These are phyloP conservation scores for Spizellomyces sp. DNA, from an alignment of 192 early-diverging fungal genomes.

Conservation along the genomic window DNA sequence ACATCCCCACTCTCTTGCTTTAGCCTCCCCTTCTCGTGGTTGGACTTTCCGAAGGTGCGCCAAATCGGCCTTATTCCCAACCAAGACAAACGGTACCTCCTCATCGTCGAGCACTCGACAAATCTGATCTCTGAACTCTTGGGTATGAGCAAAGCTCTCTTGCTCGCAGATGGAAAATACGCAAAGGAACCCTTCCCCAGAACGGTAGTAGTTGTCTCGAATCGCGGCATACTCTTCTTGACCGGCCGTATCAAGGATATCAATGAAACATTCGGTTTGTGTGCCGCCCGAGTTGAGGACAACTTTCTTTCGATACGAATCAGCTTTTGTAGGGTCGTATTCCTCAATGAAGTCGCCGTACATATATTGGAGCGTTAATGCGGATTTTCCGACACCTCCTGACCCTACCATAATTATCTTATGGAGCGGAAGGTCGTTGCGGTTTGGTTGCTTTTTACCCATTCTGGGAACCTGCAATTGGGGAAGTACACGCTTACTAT, in stretches of 20 bases:
- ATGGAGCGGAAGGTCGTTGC: conserved; percentile 73
- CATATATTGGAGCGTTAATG: conserved; percentile 86
- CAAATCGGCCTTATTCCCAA: conserved; percentile 99
- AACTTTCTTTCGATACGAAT: conserved; percentile 87
- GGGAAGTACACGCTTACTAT: too few species aligned
- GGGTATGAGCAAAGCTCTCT: conserved; percentile 77
- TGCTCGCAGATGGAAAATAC: conserved; percentile 82
- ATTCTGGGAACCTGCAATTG: conserved; percentile 37
- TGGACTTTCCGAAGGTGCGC: conserved; percentile 69
- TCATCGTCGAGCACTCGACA: conserved; percentile 83
- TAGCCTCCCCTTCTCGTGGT: conserved; percentile 71
- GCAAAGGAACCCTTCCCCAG: conserved; percentile 83
- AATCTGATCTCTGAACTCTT: conserved; percentile 86
- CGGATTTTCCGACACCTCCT: conserved; percentile 89
- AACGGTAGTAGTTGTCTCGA: conserved; percentile 83
- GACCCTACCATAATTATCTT: conserved; percentile 93
- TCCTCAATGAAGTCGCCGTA: conserved; percentile 94
- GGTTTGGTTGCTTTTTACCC: conserved; percentile 65
- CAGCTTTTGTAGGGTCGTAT: conserved; percentile 92
- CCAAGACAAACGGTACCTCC: conserved; percentile 93
- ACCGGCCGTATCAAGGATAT: conserved; percentile 87
- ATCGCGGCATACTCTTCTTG: conserved; percentile 94
- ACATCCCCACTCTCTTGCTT: conserved; percentile 83
- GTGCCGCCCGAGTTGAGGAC: conserved; percentile 49
- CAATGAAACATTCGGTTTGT: conserved; percentile 77